Evolutionary conservation across 2,329 filamentous ascomycete species (phyloP).

Genomic region (Alternaria panax): DNA sequence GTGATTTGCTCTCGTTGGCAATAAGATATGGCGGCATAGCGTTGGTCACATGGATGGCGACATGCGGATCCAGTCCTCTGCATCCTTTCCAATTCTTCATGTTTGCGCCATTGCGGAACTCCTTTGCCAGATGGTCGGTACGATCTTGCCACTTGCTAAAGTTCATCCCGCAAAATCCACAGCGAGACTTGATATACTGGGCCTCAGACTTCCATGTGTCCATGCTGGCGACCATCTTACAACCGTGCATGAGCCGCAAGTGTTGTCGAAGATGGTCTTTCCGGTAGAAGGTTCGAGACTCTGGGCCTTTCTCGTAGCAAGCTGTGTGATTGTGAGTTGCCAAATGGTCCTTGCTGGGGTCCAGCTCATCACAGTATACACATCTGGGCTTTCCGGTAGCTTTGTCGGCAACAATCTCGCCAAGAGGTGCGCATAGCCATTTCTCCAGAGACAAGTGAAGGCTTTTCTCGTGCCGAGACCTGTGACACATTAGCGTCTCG

Average conservation of each 20-base stretch:
- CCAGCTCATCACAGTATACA: constrained; percentile 64
- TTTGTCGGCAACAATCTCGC: constrained; percentile 64
- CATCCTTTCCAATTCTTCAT: constrained; percentile 65
- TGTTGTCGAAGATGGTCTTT: constrained; percentile 70
- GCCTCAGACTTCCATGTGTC: constrained; percentile 69
- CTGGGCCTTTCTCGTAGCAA: constrained; percentile 71
- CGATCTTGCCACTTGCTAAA: constrained; percentile 62
- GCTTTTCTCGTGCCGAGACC: constrained; percentile 52
- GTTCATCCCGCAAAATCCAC: constrained; percentile 60
- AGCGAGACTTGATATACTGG: constrained; percentile 61
- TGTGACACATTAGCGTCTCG: constrained; percentile 30
- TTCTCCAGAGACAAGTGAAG: constrained; percentile 51
- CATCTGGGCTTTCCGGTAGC: constrained; percentile 64
- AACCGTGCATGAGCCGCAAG: constrained; percentile 65
- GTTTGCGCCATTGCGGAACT: constrained; percentile 61
- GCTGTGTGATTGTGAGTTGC: constrained; percentile 66
- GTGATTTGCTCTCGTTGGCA: constrained; percentile 55
- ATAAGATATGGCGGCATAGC: constrained; percentile 63
- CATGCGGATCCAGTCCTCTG: constrained; percentile 59
- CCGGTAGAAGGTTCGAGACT: constrained; percentile 69
- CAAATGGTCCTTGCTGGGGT: constrained; percentile 64
- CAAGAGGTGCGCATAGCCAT: constrained; percentile 65
- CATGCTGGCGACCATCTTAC: constrained; percentile 68
- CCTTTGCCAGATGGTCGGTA: constrained; percentile 61
- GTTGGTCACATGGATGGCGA: constrained; percentile 58